Conservation (phyloP, 1,139 yeast genomes). For the Zygosaccharomyces sapae region DNA sequence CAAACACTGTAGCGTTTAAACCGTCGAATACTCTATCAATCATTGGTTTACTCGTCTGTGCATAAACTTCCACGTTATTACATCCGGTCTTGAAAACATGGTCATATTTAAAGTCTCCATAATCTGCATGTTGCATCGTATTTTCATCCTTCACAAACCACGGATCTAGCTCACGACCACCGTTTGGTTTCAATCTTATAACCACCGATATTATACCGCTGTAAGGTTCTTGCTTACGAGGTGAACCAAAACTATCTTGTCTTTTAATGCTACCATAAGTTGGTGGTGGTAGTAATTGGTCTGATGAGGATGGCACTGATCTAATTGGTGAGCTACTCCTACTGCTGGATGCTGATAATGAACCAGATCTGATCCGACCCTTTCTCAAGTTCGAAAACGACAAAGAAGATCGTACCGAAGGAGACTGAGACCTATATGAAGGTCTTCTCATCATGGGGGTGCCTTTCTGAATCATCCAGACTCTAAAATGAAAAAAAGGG, state of each 20-base stretch:
- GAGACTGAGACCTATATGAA: conserved; percentile 21
- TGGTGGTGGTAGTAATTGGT: conserved; percentile 2
- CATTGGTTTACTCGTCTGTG: conserved; percentile 54
- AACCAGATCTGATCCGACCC: conserved; percentile 20
- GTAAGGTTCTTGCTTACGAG: conserved; percentile 24
- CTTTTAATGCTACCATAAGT: background rate
- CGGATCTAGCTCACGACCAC: conserved; percentile 30
- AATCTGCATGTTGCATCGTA: conserved; percentile 47
- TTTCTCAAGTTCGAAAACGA: conserved; percentile 19
- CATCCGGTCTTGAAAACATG: conserved; percentile 60
- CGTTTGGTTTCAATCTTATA: conserved; percentile 38
- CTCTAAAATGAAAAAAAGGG: background rate
- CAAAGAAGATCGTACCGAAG: conserved; percentile 19
- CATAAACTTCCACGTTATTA: conserved; percentile 59
- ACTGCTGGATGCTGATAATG: conserved; percentile 20
- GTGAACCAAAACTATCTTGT: conserved; percentile 6
- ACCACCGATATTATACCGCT: conserved; percentile 39
- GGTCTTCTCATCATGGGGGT: conserved; percentile 14
- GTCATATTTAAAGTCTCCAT: conserved; percentile 66
- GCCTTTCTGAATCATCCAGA: conserved; percentile 12
- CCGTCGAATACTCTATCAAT: conserved; percentile 71
- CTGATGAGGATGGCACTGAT: conserved; percentile 13
- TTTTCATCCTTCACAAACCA: conserved; percentile 42
- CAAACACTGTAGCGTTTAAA: conserved; percentile 83
- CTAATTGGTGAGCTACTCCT: conserved; percentile 21